Percentiles rank a stretch among this genome's conserved stretches.
phyloP scores from a whole-genome alignment of 331 rosid genomes.

The Erythrophleum ivorense region DNA sequence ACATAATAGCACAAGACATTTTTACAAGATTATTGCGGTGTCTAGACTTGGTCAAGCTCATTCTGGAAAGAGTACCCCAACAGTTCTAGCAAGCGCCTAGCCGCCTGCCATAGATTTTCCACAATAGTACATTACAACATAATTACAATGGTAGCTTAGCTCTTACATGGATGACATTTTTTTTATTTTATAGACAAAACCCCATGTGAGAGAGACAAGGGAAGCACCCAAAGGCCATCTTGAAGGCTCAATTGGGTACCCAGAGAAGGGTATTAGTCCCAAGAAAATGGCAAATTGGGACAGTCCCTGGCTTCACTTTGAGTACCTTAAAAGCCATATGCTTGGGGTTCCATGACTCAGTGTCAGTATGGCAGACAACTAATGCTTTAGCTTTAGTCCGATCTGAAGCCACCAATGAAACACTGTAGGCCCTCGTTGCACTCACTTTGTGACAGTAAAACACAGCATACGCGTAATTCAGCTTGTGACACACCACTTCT shows the following conservation, averaged over 20 bases:
- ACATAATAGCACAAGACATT: no score
- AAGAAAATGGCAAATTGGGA: slow-evolving; percentile 26
- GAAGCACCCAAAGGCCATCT: not conserved
- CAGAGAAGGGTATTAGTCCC: slow-evolving; percentile 21
- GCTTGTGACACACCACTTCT: slow-evolving; percentile 13
- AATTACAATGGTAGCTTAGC: no score
- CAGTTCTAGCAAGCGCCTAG: no score
- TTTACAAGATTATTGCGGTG: no score
- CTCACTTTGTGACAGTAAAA: not conserved
- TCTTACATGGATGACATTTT: no score
- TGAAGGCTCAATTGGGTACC: slow-evolving; percentile 24
- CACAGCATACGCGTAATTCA: not conserved
- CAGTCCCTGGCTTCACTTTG: slow-evolving; percentile 23
- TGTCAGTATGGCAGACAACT: not conserved
- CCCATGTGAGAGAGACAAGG: no score
- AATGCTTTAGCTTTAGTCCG: not conserved
- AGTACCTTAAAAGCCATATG: not conserved
- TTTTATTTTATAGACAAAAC: no score
- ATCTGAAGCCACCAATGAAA: not conserved
- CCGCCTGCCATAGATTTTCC: no score
- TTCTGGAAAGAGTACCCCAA: no score
- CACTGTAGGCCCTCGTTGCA: not conserved
- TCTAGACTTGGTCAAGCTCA: no score
- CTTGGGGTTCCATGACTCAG: not conserved
- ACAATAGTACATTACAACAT: no score